These are phyloP conservation scores for Xylaria sp. DNA, from an alignment of 2,329 filamentous ascomycete species.

Conservation along the genomic window DNA sequence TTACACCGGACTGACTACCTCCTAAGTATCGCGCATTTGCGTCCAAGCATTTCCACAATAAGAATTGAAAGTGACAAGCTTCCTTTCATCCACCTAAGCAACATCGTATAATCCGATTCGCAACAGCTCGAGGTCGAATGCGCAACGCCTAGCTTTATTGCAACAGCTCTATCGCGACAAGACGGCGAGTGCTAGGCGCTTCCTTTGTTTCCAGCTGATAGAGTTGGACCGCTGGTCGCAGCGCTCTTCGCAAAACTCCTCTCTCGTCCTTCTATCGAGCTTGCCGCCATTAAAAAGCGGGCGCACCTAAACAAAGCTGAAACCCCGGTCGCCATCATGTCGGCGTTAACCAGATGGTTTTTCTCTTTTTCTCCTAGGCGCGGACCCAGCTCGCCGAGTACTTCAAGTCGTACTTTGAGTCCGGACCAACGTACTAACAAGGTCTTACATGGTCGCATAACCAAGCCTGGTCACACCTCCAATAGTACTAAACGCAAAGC, in stretches of 20 bases:
- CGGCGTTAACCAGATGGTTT: conserved; percentile 33
- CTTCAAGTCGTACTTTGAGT: conserved; percentile 1
- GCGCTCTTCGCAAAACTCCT: neutral
- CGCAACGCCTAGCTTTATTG: neutral
- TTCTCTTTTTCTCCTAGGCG: conserved; percentile 14
- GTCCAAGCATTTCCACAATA: neutral
- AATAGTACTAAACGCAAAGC: neutral
- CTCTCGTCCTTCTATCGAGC: neutral
- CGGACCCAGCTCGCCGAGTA: conserved; percentile 1
- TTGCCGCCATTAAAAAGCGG: neutral
- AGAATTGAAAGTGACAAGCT: neutral
- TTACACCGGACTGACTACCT: no score
- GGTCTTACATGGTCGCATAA: conserved; percentile 42
- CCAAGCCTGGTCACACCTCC: conserved; percentile 31
- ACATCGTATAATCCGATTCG: neutral
- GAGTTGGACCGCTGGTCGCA: neutral
- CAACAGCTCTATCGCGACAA: neutral
- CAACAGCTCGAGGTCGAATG: neutral
- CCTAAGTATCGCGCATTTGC: neutral
- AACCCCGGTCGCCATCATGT: conserved; percentile 33
- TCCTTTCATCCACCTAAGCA: neutral
- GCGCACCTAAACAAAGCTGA: neutral
- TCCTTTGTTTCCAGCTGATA: neutral
- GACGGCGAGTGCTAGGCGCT: neutral
- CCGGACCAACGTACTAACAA: conserved; percentile 23